Conservation (phyloP, 306 rosid species). For the Nissolia schottii region DNA sequence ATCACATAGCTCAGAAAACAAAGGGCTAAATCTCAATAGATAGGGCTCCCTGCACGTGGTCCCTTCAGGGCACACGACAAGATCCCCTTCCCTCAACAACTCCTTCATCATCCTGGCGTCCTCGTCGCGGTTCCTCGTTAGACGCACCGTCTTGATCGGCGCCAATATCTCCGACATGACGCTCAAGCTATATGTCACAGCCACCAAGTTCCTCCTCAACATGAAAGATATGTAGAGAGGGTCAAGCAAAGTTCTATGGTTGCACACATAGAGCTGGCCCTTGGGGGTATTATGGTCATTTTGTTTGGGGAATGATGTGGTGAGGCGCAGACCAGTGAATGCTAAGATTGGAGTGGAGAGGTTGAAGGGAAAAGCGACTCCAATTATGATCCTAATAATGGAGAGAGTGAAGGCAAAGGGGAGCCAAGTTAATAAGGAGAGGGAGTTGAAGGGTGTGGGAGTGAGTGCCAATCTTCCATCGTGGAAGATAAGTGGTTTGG, state of each 20-base stretch:
- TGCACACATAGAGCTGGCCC: slow-evolving; percentile 57
- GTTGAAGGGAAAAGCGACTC: slow-evolving; percentile 23
- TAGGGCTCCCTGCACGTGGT: slow-evolving; percentile 76
- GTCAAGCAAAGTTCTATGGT: slow-evolving; percentile 64
- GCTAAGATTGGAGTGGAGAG: slow-evolving; percentile 32
- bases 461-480: slow-evolving; percentile 65
- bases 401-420: slow-evolving; percentile 39
- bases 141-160: slow-evolving; percentile 63
- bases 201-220: slow-evolving; percentile 29
- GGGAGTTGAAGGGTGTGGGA: slow-evolving; percentile 35
- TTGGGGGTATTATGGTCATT: too few relatives aligned
- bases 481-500: slow-evolving; percentile 54
- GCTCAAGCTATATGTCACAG: slow-evolving; percentile 70
- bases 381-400: slow-evolving; percentile 6
- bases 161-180: slow-evolving; percentile 54
- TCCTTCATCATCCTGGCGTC: slow-evolving; percentile 45
- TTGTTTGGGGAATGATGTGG: slow-evolving; percentile 8
- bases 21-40: slow-evolving; percentile 68
- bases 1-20: slow-evolving; percentile 48
- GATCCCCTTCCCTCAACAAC: slow-evolving; percentile 40
- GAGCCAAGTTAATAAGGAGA: slow-evolving; percentile 48
- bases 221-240: slow-evolving; percentile 49
- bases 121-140: slow-evolving; percentile 44
- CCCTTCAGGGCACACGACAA: slow-evolving; percentile 75
- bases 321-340: slow-evolving; percentile 44